Conservation (phyloP, 441 rosid species). For the Adansonia rubrostipa region DNA sequence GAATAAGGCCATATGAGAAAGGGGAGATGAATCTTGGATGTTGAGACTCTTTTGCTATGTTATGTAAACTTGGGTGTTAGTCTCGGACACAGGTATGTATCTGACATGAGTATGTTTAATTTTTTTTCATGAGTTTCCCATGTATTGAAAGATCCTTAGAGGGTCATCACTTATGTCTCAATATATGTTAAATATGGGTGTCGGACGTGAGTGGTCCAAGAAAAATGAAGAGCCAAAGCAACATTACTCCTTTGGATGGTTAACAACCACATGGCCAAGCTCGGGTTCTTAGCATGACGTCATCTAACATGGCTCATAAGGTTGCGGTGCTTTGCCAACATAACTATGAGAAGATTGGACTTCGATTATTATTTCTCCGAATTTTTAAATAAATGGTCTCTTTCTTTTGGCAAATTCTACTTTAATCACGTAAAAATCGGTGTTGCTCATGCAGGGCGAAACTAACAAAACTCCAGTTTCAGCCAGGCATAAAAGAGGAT, state of each 20-base stretch:
- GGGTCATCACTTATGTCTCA: too few relatives aligned
- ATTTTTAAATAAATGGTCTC: neutral
- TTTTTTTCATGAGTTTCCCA: too few relatives aligned
- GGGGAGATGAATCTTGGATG: neutral
- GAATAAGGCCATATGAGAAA: slow-evolving; percentile 2
- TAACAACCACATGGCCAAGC: neutral
- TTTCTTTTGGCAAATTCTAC: neutral
- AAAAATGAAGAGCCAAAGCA: too few relatives aligned
- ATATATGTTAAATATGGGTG: too few relatives aligned
- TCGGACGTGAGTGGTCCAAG: too few relatives aligned
- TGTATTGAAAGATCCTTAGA: too few relatives aligned
- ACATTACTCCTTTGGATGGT: too few relatives aligned
- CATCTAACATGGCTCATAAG: neutral
- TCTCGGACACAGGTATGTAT: too few relatives aligned
- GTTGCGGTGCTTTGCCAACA: slow-evolving; percentile 19
- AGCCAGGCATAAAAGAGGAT: slow-evolving; percentile 72
- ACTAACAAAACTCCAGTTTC: slow-evolving; percentile 66
- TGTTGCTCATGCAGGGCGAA: slow-evolving; percentile 52
- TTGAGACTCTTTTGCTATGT: neutral
- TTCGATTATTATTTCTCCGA: slow-evolving; percentile 2
- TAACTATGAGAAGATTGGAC: slow-evolving; percentile 14
- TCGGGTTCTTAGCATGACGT: neutral
- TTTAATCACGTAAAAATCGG: neutral
- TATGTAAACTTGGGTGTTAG: too few relatives aligned
- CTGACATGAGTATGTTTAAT: too few relatives aligned